These are phyloP conservation scores for Epicoccum nigrum DNA, from an alignment of 2,329 filamentous ascomycete genomes.

Conservation along the genomic window DNA sequence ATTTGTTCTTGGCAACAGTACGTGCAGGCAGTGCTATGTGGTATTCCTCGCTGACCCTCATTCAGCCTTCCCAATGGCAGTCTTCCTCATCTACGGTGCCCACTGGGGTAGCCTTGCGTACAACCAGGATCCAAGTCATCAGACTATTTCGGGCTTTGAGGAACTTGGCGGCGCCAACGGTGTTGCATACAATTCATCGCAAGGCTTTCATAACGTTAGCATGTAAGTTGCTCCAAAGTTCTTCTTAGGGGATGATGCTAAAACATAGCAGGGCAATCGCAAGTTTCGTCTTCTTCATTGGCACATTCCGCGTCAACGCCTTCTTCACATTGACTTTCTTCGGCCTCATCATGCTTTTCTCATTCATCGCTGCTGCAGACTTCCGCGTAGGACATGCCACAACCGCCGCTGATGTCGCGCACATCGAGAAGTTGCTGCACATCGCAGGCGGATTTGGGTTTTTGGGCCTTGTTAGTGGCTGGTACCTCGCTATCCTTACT, in stretches of 20 bases:
- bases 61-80: constrained; percentile 32
- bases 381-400: constrained; percentile 20
- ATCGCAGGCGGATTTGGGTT: constrained; percentile 27
- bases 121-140: constrained; percentile 25
- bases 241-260: too few relatives aligned
- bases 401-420: constrained; percentile 20
- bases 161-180: constrained; percentile 25
- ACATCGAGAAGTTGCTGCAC: constrained; percentile 21
- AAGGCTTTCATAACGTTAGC: constrained; percentile 30
- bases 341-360: constrained; percentile 26
- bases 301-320: constrained; percentile 26
- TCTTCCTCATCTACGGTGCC: constrained; percentile 29
- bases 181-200: constrained; percentile 27
- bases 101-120: constrained; percentile 32
- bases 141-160: constrained; percentile 21
- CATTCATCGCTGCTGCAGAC: constrained; percentile 27
- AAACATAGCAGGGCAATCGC: constrained; percentile 26
- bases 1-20: constrained; percentile 31
- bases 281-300: constrained; percentile 26
- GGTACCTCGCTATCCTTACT: constrained; percentile 28
- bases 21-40: neutral
- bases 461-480: constrained; percentile 22
- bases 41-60: neutral
- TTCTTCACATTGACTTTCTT: constrained; percentile 27
- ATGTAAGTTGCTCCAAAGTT: constrained; percentile 21